These are phyloP conservation scores for Talaromyces adpressus DNA, from an alignment of 495 filamentous ascomycete genomes.

Conservation along the genomic window DNA sequence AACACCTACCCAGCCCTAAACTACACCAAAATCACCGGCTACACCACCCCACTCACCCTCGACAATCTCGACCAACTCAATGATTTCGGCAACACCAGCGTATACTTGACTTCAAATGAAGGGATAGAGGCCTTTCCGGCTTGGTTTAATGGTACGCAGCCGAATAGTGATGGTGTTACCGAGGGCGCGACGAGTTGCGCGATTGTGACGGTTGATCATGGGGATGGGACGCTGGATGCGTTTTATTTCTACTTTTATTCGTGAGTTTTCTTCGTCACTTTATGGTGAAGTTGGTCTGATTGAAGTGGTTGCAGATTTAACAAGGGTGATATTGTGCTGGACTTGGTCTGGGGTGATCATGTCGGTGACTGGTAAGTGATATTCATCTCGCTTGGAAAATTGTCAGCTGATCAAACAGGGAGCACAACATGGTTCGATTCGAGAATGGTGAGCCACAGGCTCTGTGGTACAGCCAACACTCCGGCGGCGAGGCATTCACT, in stretches of 20 bases:
- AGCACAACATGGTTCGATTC: slow-evolving; percentile 66
- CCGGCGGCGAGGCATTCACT: slow-evolving; percentile 55
- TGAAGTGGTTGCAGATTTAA: slow-evolving; percentile 32
- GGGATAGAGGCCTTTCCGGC: slow-evolving; percentile 43
- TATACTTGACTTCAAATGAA: slow-evolving; percentile 54
- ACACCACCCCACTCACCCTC: slow-evolving; percentile 41
- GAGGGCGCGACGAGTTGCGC: slow-evolving; percentile 36
- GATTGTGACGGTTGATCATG: slow-evolving; percentile 52
- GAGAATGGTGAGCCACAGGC: slow-evolving; percentile 46
- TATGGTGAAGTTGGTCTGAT: background rate
- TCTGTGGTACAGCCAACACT: slow-evolving; percentile 60
- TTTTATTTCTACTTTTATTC: slow-evolving; percentile 68
- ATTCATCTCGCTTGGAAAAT: background rate
- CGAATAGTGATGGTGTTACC: slow-evolving; percentile 41
- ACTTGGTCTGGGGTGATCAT: slow-evolving; percentile 51
- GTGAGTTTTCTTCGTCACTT: slow-evolving; percentile 19
- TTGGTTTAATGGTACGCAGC: slow-evolving; percentile 47
- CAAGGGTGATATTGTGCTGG: slow-evolving; percentile 40
- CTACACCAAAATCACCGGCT: slow-evolving; percentile 34
- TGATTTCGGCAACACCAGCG: slow-evolving; percentile 33
- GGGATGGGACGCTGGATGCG: slow-evolving; percentile 47
- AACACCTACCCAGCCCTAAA: slow-evolving; percentile 50
- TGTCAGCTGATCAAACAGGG: slow-evolving; percentile 24
- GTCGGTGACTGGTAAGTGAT: slow-evolving; percentile 52
- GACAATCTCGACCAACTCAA: slow-evolving; percentile 51